Base-by-base conservation (phyloP, 2,329 filamentous ascomycete species). In the Chaetoscypha palmicola region DNA sequence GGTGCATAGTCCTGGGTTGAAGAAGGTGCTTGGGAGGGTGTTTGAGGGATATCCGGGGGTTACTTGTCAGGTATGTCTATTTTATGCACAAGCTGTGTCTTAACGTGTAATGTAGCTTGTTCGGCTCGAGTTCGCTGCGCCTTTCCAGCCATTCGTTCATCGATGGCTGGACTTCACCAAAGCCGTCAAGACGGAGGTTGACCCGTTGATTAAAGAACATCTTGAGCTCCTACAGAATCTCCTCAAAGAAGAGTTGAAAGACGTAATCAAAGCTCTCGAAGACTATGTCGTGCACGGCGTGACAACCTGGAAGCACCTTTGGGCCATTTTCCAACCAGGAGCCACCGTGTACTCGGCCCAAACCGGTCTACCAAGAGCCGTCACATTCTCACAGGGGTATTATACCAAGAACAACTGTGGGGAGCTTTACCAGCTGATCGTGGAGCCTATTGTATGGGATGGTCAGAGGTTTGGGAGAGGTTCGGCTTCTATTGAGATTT, bases 121-220 rank as follows among this genome's bases (percentile, higher is more conserved):
- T n/a, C 70, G 76, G 1, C 66, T 85, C 1, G 74, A 76, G 43
- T 83, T 86, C 48, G 59, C 64, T 5, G 72, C 71, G 0, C 77
- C 77, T 0, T 85, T 84, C 48, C 66, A 74, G 51, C 75, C 77
- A 0, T 76, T 86, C 38, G 75, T 84, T 31, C 79, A 86, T 60
- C 72, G 81, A 23, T 86, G 80, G 79, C 64, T 68, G 1, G 55
- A 64, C 5, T 68, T 80, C 28, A 52, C 59, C 8, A 57, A 63
- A 3, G 66, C 68, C 19, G 62, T 68, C 33, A 57, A 69, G 8
- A 64, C 68, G 23, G 53, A 66, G 5, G 56, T 63, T 1, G 71
- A 77, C 12, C 53, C 59, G 3, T 62, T 57, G 14, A 70, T 69
- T 2, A 70, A 66, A 35, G 61, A 67, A 22, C 72, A 78, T 50